These are phyloP conservation scores for Monilinia polystroma DNA, from an alignment of 2,329 filamentous ascomycete species.

Conservation along the genomic window DNA sequence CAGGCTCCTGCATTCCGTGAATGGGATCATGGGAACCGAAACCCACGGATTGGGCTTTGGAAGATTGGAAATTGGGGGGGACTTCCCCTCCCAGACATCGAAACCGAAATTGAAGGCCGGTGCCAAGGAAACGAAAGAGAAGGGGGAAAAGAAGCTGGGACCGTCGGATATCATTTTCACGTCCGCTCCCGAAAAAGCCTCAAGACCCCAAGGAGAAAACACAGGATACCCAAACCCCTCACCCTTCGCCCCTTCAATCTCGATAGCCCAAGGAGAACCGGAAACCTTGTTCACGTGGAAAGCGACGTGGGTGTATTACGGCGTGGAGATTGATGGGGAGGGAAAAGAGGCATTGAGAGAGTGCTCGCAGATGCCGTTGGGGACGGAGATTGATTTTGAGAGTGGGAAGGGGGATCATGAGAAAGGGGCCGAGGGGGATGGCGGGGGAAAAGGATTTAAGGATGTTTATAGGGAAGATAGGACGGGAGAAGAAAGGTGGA, in stretches of 20 bases:
- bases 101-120: too few relatives aligned
- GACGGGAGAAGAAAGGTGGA: neutral
- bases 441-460: neutral
- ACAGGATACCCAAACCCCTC: too few relatives aligned
- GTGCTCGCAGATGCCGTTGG: constrained; percentile 1
- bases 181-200: too few relatives aligned
- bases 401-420: neutral
- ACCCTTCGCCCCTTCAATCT: too few relatives aligned
- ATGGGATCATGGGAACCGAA: too few relatives aligned
- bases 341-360: neutral
- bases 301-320: neutral
- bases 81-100: neutral
- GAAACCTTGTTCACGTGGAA: neutral
- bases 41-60: neutral
- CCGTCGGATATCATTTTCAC: neutral
- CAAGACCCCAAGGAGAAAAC: too few relatives aligned
- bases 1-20: neutral
- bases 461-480: neutral
- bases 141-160: neutral
- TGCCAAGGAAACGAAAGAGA: too few relatives aligned
- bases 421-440: neutral
- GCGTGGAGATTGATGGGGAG: neutral
- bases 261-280: too few relatives aligned
- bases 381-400: neutral
- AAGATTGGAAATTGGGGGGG: neutral